phyloP scores from a whole-genome alignment of 768 basidiomycete species.

The Auricularia heimuer region DNA sequence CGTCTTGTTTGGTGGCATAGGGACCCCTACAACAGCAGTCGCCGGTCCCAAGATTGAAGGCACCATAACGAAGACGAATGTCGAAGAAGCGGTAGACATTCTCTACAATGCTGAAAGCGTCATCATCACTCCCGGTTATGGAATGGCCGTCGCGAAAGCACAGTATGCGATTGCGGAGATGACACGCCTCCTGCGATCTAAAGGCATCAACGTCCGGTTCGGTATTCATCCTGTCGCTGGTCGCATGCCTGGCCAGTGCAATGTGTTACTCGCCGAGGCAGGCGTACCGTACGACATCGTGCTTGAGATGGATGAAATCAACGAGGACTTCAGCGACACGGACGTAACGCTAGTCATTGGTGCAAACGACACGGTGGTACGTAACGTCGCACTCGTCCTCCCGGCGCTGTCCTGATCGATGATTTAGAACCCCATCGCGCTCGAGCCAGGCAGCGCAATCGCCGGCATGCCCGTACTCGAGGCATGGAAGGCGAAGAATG shows the following conservation, averaged over 20 bases:
- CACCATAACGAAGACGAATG: slow-evolving; percentile 61
- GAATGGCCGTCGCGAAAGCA: slow-evolving; percentile 88
- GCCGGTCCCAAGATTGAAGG: slow-evolving; percentile 69
- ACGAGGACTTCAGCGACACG: slow-evolving; percentile 81
- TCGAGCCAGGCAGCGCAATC: slow-evolving; percentile 79
- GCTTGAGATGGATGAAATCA: slow-evolving; percentile 93
- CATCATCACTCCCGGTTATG: slow-evolving; percentile 66
- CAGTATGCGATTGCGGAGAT: slow-evolving; percentile 72
- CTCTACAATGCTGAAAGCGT: slow-evolving; percentile 74
- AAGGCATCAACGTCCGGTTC: slow-evolving; percentile 73
- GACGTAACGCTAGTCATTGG: slow-evolving; percentile 88
- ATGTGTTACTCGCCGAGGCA: slow-evolving; percentile 84
- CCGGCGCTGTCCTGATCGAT: too few relatives aligned
- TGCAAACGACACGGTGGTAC: slow-evolving; percentile 73
- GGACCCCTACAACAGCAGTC: slow-evolving; percentile 35
- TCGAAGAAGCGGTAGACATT: slow-evolving; percentile 75
- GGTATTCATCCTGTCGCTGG: slow-evolving; percentile 88
- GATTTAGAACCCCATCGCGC: slow-evolving; percentile 61
- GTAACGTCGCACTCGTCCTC: too few relatives aligned
- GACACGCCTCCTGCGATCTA: slow-evolving; percentile 56
- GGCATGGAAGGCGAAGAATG: slow-evolving; percentile 89
- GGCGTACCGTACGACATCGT: slow-evolving; percentile 74
- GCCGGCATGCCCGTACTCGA: slow-evolving; percentile 90
- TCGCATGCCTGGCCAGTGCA: slow-evolving; percentile 89
- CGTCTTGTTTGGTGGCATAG: slow-evolving; percentile 82